Percentiles rank a stretch among this genome's conserved stretches.
Evolutionary conservation across 352 stramenopile species (phyloP).

Genomic region (Globisporangium iwayamae): DNA sequence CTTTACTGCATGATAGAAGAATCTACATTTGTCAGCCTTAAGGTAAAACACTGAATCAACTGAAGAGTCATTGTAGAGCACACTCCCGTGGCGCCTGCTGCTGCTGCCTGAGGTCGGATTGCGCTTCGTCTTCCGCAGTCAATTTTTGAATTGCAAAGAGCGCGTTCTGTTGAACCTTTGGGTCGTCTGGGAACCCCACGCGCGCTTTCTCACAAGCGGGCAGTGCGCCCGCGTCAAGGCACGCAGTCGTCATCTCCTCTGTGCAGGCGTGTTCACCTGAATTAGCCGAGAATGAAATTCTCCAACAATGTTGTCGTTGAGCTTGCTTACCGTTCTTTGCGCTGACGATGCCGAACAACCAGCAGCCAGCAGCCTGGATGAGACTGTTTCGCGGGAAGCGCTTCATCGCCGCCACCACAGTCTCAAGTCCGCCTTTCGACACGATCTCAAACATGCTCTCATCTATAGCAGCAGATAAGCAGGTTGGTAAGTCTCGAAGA

Average conservation of each 20-base stretch:
- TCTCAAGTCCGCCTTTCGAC: conserved; percentile 42
- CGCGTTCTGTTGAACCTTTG: conserved; percentile 52
- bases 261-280: background rate
- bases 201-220: conserved; percentile 50
- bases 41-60: no score
- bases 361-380: conserved; percentile 50
- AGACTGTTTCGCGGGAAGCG: conserved; percentile 38
- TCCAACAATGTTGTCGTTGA: background rate
- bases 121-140: conserved; percentile 18
- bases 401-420: conserved; percentile 49
- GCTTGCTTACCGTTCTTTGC: conserved; percentile 31
- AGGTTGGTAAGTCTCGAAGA: background rate
- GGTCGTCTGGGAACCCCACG: conserved; percentile 37
- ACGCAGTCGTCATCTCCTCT: conserved; percentile 46
- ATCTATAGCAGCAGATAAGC: conserved; percentile 20
- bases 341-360: conserved; percentile 51
- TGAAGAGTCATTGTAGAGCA: conserved; percentile 8
- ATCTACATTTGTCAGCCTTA: no score
- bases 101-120: conserved; percentile 3
- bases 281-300: background rate
- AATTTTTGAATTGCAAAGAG: conserved; percentile 40
- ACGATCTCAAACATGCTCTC: conserved; percentile 57
- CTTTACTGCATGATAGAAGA: no score
- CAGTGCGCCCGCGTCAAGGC: conserved; percentile 46
- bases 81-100: conserved; percentile 6